phyloP scores from a whole-genome alignment of 2,329 filamentous ascomycete genomes.

The Fusarium incarnatum region DNA sequence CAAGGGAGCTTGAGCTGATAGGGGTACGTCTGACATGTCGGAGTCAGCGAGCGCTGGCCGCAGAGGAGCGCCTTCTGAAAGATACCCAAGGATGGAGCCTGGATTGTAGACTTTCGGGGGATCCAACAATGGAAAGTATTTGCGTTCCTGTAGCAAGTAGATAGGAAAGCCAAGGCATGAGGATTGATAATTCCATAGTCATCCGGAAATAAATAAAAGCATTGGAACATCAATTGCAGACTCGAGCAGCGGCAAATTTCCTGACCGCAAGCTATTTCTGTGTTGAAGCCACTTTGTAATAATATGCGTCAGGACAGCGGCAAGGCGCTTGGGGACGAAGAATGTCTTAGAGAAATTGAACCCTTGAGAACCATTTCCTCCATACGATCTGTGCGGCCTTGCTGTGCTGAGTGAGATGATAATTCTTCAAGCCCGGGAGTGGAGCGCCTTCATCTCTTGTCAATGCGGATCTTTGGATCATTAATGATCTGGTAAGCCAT shows the following conservation, averaged over 20 bases:
- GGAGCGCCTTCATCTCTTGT: slow-evolving; percentile 13
- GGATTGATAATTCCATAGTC: neutral
- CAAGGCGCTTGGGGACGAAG: neutral
- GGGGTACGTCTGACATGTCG: slow-evolving; percentile 19
- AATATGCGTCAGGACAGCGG: neutral
- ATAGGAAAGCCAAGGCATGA: neutral
- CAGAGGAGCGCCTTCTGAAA: slow-evolving; percentile 20
- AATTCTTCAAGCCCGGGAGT: slow-evolving; percentile 21
- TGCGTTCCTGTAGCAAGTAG: neutral
- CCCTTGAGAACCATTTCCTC: neutral
- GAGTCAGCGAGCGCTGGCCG: slow-evolving; percentile 25
- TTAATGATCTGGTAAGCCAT: slow-evolving; percentile 21
- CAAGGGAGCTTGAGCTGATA: slow-evolving; percentile 17
- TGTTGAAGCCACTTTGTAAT: neutral
- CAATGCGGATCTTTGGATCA: slow-evolving; percentile 8
- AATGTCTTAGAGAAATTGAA: neutral
- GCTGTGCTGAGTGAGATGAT: slow-evolving; percentile 27
- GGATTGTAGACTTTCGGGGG: neutral
- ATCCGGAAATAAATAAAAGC: neutral
- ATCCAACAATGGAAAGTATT: neutral
- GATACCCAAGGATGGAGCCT: slow-evolving; percentile 3
- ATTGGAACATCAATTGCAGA: neutral
- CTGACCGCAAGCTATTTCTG: neutral
- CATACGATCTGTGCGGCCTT: slow-evolving; percentile 8
- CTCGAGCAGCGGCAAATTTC: neutral